Evolutionary conservation across 257 asterid species (phyloP).

Genomic region (Lavandula angustifolia): DNA sequence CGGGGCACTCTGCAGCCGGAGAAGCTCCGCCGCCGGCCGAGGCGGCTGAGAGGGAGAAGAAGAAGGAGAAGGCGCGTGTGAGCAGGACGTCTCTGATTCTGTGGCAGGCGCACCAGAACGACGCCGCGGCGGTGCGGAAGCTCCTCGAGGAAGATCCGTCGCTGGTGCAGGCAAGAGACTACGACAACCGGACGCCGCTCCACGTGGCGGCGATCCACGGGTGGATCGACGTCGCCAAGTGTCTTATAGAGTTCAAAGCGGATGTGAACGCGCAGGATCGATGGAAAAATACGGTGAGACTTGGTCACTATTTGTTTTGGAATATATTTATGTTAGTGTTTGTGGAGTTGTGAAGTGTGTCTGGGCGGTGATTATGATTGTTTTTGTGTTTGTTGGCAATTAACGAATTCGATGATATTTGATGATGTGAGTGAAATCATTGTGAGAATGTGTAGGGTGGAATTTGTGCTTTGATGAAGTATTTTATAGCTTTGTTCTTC

Average conservation of each 20-base stretch:
- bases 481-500: not conserved
- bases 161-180: conserved; percentile 82
- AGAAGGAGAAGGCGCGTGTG: conserved; percentile 86
- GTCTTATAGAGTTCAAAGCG: conserved; percentile 77
- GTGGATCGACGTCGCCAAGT: conserved; percentile 87
- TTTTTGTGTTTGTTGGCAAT: conserved; percentile 13
- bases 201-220: conserved; percentile 98
- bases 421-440: conserved; percentile 10
- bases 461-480: not conserved
- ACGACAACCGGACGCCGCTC: conserved; percentile 91
- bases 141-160: conserved; percentile 89
- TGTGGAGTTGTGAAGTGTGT: conserved; percentile 15
- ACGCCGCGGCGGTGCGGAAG: conserved; percentile 73
- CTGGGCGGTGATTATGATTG: conserved; percentile 2
- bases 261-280: conserved; percentile 99
- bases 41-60: conserved; percentile 50
- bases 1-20: conserved; percentile 56
- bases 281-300: conserved; percentile 86
- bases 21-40: conserved; percentile 38
- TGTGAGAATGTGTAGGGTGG: conserved; percentile 12
- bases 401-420: conserved; percentile 12
- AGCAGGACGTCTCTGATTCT: conserved; percentile 81
- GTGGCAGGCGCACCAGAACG: conserved; percentile 99
- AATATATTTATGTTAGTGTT: conserved; percentile 1
- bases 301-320: not conserved